Conservation (phyloP, 148 eudicot species). For the Rhododendron molle region DNA sequence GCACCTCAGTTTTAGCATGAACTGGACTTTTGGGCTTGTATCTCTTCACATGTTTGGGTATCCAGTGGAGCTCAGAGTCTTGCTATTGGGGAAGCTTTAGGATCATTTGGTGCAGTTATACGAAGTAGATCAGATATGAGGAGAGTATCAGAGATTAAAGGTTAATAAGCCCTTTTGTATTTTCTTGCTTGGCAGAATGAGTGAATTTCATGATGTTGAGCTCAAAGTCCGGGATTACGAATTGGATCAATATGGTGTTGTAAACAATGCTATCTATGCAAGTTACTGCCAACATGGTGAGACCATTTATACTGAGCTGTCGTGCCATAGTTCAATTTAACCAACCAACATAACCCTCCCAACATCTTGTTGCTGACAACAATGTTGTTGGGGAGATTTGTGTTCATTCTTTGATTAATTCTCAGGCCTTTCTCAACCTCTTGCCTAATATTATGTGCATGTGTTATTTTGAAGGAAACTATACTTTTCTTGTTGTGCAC, state of each 20-base stretch:
- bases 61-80: not conserved
- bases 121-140: not conserved
- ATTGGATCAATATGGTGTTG: conserved; percentile 93
- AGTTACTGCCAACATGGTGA: conserved; percentile 88
- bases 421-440: not conserved
- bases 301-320: not conserved
- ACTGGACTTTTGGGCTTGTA: not conserved
- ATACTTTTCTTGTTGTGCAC: not conserved
- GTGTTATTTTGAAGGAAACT: not conserved
- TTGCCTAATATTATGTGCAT: not conserved
- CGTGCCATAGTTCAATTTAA: not conserved
- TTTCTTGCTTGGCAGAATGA: conserved; percentile 44
- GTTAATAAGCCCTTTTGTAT: not conserved
- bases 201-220: conserved; percentile 54
- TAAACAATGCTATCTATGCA: conserved; percentile 84
- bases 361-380: not conserved
- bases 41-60: not conserved
- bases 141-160: not conserved
- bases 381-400: not conserved
- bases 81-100: not conserved
- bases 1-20: not conserved
- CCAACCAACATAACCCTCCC: not conserved
- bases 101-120: not conserved
- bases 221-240: conserved; percentile 82
- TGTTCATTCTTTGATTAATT: not conserved